These are phyloP conservation scores for Allium fistulosum DNA, from an alignment of 106 monocot species.

Conservation along the genomic window DNA sequence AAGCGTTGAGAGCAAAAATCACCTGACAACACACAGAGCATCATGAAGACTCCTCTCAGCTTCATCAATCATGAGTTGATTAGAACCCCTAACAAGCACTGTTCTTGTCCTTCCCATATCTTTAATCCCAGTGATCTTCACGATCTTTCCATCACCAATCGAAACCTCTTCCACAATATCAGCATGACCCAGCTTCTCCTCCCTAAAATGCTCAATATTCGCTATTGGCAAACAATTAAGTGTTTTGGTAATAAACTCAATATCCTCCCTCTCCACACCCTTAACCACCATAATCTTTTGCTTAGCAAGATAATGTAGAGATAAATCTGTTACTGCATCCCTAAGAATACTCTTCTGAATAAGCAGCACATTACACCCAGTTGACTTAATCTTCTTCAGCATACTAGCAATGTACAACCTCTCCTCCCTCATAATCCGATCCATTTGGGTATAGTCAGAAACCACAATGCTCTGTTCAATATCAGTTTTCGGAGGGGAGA, in stretches of 20 bases:
- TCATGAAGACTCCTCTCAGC: conserved; percentile 94
- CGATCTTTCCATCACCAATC: conserved; percentile 83
- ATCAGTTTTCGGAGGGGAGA: conserved; percentile 93
- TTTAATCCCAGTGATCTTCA: conserved; percentile 78
- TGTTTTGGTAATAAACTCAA: conserved; percentile 94
- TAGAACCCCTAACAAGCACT: conserved; percentile 81
- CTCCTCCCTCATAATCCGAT: conserved; percentile 87
- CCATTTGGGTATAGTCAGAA: conserved; percentile 93
- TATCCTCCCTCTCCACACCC: conserved; percentile 94
- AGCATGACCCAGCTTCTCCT: conserved; percentile 84
- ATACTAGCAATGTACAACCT: conserved; percentile 81
- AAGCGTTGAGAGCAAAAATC: neutral
- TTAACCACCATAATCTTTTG: conserved; percentile 89
- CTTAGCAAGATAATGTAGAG: conserved; percentile 88
- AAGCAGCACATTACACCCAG: conserved; percentile 85
- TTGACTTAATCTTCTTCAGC: conserved; percentile 87
- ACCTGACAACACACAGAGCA: conserved; percentile 97
- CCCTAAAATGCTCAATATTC: conserved; percentile 88
- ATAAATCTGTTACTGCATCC: conserved; percentile 92
- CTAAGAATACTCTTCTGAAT: conserved; percentile 96
- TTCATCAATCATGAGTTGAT: conserved; percentile 83
- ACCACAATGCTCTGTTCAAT: conserved; percentile 94
- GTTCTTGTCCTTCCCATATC: conserved; percentile 82
- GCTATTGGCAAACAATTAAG: conserved; percentile 91
- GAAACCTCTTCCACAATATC: conserved; percentile 78